Conservation (phyloP, 2,329 filamentous ascomycete species). For the Claviceps africana region DNA sequence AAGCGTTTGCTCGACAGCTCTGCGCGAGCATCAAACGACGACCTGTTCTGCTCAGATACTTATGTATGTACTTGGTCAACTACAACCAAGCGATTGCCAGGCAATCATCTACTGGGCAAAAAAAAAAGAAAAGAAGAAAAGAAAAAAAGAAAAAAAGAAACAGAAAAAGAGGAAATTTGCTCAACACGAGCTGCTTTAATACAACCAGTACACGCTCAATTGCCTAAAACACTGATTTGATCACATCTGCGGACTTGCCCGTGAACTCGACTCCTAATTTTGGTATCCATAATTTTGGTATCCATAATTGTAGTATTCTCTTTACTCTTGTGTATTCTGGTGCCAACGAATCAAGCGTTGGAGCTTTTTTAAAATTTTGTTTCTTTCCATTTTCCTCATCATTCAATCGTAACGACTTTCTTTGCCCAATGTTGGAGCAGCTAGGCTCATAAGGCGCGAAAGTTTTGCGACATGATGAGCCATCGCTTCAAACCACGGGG, state of each 20-base stretch:
- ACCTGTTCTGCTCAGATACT: neutral
- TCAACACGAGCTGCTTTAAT: neutral
- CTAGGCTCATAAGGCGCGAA: slow-evolving; percentile 35
- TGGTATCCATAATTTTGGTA: neutral
- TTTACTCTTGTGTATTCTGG: neutral
- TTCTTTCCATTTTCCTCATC: neutral
- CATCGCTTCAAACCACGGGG: slow-evolving; percentile 41
- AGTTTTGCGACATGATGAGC: slow-evolving; percentile 61
- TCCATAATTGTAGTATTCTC: neutral
- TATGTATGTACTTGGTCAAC: too few relatives aligned
- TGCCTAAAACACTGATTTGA: neutral
- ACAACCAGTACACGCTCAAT: neutral
- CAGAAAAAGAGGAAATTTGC: neutral
- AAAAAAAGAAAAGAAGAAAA: too few relatives aligned
- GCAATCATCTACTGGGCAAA: too few relatives aligned
- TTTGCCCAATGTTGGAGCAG: neutral
- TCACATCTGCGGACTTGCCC: neutral
- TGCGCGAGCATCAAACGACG: neutral
- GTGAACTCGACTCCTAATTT: neutral
- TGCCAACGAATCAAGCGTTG: neutral
- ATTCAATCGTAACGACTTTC: neutral
- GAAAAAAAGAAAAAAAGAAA: too few relatives aligned
- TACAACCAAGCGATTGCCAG: too few relatives aligned
- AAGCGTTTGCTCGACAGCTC: neutral
- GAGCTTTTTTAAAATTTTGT: neutral